Evolutionary conservation across 2,329 filamentous ascomycete genomes (phyloP).

Genomic region (Epicoccum sorghinum): DNA sequence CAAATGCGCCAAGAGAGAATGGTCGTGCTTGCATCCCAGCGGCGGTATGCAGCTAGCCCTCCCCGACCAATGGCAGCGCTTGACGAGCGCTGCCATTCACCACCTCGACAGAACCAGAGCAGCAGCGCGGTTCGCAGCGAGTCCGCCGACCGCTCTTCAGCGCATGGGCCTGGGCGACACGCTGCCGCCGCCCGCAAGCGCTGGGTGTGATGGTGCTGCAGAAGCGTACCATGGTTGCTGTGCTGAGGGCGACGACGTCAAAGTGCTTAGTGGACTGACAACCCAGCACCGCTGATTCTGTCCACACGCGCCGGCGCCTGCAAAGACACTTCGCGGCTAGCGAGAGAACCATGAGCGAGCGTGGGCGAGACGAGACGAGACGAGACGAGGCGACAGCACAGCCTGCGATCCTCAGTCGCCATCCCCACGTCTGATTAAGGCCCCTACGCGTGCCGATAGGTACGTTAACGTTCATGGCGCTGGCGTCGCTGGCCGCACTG

Average conservation of each 20-base stretch:
- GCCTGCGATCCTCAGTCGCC: background rate
- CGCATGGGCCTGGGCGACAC: background rate
- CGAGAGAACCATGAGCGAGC: background rate
- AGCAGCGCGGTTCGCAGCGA: slow-evolving; percentile 1
- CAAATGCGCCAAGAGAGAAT: slow-evolving; percentile 14
- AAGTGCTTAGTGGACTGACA: background rate
- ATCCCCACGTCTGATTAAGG: background rate
- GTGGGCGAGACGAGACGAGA: background rate
- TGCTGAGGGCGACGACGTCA: background rate
- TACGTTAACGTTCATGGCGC: background rate
- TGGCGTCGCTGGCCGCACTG: slow-evolving; percentile 8
- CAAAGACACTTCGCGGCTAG: background rate
- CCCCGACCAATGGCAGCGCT: slow-evolving; percentile 9
- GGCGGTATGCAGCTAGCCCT: slow-evolving; percentile 10
- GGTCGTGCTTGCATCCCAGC: slow-evolving; percentile 17
- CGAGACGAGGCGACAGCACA: background rate
- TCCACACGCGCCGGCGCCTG: slow-evolving; percentile 9
- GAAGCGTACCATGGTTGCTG: background rate
- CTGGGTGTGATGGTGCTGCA: background rate
- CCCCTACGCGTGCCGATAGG: background rate
- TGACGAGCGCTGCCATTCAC: slow-evolving; percentile 1
- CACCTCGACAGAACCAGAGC: slow-evolving; percentile 2
- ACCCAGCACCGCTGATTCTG: background rate
- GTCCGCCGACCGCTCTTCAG: background rate
- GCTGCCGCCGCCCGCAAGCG: slow-evolving; percentile 12